Percentiles rank a stretch among this genome's conserved stretches.
Evolutionary conservation across 352 stramenopile species (phyloP).

Genomic region (Phytophthora pluvialis): DNA sequence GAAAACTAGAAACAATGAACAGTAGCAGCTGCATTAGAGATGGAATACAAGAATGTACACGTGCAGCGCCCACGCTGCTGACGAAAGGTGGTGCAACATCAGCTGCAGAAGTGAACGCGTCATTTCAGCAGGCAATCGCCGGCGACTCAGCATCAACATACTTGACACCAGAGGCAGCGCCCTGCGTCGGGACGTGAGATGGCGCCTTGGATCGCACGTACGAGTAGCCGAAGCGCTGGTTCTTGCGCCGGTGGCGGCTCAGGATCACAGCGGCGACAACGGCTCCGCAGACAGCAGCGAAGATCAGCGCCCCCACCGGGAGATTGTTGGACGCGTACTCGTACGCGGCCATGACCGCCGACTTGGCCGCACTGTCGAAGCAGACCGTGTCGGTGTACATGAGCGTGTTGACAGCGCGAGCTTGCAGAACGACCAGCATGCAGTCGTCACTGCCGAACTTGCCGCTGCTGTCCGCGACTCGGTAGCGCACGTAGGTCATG

Average conservation of each 20-base stretch:
- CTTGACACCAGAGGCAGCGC: constrained; percentile 27
- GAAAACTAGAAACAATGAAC: constrained; percentile 31
- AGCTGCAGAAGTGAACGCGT: background rate
- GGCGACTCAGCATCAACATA: constrained; percentile 35
- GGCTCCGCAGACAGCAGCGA: constrained; percentile 40
- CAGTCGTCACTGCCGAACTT: constrained; percentile 48
- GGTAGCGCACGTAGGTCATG: constrained; percentile 66
- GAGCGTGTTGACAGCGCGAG: constrained; percentile 50
- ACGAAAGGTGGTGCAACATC: constrained; percentile 1
- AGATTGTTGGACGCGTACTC: constrained; percentile 49
- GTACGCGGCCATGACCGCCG: constrained; percentile 33
- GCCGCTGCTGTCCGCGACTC: constrained; percentile 31
- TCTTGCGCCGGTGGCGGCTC: constrained; percentile 51
- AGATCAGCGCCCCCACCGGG: constrained; percentile 43
- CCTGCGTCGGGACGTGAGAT: constrained; percentile 42
- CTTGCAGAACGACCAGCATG: constrained; percentile 56
- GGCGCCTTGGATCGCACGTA: constrained; percentile 58
- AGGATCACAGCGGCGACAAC: constrained; percentile 45
- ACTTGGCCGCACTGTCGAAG: constrained; percentile 43
- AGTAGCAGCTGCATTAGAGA: constrained; percentile 27
- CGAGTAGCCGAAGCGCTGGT: constrained; percentile 64
- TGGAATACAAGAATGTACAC: constrained; percentile 14
- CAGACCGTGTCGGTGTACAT: constrained; percentile 64
- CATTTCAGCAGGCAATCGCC: constrained; percentile 44
- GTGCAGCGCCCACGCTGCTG: background rate